phyloP scores from a whole-genome alignment of 1,284 basidiomycete species.

The Leccinum holopus region DNA sequence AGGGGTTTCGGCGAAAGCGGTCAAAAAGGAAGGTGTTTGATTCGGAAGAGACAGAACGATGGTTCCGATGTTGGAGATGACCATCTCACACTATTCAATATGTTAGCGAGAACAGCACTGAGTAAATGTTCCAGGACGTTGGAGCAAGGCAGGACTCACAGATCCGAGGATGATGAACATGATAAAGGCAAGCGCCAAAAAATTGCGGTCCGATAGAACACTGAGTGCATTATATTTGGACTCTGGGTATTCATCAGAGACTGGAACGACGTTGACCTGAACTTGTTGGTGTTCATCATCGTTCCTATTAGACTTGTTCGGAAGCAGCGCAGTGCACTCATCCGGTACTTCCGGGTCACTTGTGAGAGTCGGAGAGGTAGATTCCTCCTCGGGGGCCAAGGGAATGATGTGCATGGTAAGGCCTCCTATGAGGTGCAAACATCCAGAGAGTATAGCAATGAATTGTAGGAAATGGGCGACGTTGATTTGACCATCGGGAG shows the following conservation, averaged over 20 bases:
- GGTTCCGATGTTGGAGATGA: conserved; percentile 72
- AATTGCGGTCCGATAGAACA: conserved; percentile 54
- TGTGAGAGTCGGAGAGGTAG: conserved; percentile 35
- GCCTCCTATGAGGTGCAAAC: conserved; percentile 54
- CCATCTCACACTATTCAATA: conserved; percentile 66
- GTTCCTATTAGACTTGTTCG: conserved; percentile 23
- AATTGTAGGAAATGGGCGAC: conserved; percentile 57
- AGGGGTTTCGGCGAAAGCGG: conserved; percentile 14
- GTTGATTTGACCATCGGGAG: conserved; percentile 47
- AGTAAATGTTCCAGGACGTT: neutral
- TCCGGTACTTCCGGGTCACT: conserved; percentile 33
- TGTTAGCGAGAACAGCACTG: neutral
- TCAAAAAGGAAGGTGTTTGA: conserved; percentile 20
- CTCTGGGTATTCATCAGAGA: conserved; percentile 36
- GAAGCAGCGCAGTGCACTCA: conserved; percentile 47
- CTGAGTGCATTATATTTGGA: conserved; percentile 32
- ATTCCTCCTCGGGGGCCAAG: conserved; percentile 11
- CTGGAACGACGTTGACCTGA: conserved; percentile 24
- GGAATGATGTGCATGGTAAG: conserved; percentile 41
- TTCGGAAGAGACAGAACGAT: conserved; percentile 64
- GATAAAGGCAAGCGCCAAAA: conserved; percentile 52
- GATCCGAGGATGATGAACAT: conserved; percentile 56
- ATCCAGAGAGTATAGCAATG: conserved; percentile 52
- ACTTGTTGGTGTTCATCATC: conserved; percentile 7
- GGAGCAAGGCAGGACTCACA: conserved; percentile 41